Percentiles rank a stretch among this genome's conserved stretches.
Conservation (phyloP, 306 rosid species). For the Gastrolobium villosum region DNA sequence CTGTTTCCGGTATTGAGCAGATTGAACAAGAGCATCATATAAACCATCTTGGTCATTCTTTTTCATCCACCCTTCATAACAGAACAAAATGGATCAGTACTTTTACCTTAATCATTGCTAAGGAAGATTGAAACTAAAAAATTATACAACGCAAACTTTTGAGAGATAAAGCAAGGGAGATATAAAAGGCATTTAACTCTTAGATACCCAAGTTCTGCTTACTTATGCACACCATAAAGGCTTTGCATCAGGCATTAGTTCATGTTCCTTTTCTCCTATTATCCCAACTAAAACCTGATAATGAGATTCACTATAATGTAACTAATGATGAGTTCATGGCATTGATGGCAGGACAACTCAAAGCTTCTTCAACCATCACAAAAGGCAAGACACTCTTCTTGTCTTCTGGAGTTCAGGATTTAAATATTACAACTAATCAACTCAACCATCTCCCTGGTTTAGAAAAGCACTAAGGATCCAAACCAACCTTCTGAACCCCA, state of each 20-base stretch:
- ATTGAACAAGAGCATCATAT: slow-evolving; percentile 58
- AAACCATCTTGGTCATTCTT: slow-evolving; percentile 53
- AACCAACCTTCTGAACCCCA: slow-evolving; percentile 31
- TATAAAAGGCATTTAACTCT: slow-evolving; percentile 17
- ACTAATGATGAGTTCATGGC: slow-evolving; percentile 31
- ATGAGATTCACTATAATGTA: slow-evolving; percentile 20
- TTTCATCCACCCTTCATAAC: slow-evolving; percentile 62
- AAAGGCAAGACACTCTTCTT: slow-evolving; percentile 26
- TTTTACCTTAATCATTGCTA: slow-evolving; percentile 29
- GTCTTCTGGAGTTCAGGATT: slow-evolving; percentile 1
- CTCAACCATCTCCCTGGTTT: slow-evolving; percentile 4
- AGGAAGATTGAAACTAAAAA: slow-evolving; percentile 32
- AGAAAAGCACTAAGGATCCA: background rate
- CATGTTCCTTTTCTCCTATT: slow-evolving; percentile 26
- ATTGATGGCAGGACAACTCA: slow-evolving; percentile 32
- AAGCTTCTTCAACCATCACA: slow-evolving; percentile 35
- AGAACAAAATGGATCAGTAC: slow-evolving; percentile 40
- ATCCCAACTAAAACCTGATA: slow-evolving; percentile 37
- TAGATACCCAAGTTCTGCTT: slow-evolving; percentile 15
- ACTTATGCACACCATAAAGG: slow-evolving; percentile 13
- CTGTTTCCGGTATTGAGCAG: slow-evolving; percentile 51
- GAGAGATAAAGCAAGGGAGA: slow-evolving; percentile 9
- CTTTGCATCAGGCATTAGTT: slow-evolving; percentile 18
- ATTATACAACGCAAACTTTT: background rate
- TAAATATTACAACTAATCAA: slow-evolving; percentile 29